Conservation (phyloP, 106 monocot species). For the Dendrobium nobile region DNA sequence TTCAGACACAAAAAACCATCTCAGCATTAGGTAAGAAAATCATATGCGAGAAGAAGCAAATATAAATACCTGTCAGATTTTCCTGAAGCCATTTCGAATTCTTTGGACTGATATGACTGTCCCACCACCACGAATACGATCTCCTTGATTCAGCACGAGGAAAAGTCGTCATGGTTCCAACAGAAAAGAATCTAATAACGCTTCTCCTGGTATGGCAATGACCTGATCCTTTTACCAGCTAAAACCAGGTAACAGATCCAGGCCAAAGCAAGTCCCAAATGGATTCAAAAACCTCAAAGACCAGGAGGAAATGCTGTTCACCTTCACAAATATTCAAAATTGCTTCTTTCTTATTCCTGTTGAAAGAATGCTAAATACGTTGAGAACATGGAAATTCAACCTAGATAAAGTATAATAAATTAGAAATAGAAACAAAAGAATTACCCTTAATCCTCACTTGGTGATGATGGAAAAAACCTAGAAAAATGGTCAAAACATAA, state of each 20-base stretch:
- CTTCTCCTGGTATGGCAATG: too few species aligned
- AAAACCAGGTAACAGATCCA: slow-evolving; percentile 3
- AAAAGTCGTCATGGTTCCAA: slow-evolving; percentile 38
- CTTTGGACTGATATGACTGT: slow-evolving; percentile 67
- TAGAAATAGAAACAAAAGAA: not conserved
- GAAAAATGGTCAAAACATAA: not conserved
- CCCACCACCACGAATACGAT: slow-evolving; percentile 76
- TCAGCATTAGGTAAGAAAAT: not conserved
- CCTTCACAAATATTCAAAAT: not conserved
- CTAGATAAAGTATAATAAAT: not conserved
- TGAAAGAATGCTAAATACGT: not conserved
- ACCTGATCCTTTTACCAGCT: not conserved
- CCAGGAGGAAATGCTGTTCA: not conserved
- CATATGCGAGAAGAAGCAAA: not conserved
- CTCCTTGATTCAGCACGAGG: slow-evolving; percentile 35
- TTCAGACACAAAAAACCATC: not conserved
- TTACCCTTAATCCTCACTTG: not conserved
- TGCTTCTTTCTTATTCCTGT: not conserved
- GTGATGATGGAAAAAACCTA: not conserved
- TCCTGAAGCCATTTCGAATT: slow-evolving; percentile 79
- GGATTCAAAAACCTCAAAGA: not conserved
- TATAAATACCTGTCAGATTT: slow-evolving; percentile 41
- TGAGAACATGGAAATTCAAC: not conserved
- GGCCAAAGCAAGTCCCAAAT: not conserved
- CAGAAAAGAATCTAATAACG: not conserved